A percentile compares a stretch with the other conserved stretches of the same genome.
Evolutionary conservation across 441 rosid genomes (phyloP).

Genomic region (Erodium trifolium): DNA sequence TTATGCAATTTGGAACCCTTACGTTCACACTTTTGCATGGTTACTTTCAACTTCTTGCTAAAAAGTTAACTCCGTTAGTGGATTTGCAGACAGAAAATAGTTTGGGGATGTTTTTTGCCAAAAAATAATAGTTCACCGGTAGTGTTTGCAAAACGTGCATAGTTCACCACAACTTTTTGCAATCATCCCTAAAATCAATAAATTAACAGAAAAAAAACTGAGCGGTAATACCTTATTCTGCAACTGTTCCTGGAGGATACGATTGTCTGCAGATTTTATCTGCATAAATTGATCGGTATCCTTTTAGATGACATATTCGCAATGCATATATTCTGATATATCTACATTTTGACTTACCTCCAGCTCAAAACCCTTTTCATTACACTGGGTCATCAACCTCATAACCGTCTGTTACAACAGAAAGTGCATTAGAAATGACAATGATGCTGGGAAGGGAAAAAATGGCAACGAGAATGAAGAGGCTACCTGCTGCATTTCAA

Average conservation of each 20-base stretch:
- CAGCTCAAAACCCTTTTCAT: slow-evolving; percentile 88
- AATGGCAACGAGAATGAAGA: slow-evolving; percentile 3
- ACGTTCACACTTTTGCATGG: too few species aligned
- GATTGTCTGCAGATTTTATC: slow-evolving; percentile 92
- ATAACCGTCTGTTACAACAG: slow-evolving; percentile 57
- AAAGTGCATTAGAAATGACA: slow-evolving; percentile 12
- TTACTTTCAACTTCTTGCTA: too few species aligned
- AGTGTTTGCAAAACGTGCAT: too few species aligned
- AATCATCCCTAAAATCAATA: too few species aligned
- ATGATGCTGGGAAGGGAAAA: neutral
- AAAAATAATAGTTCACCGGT: too few species aligned
- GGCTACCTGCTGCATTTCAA: slow-evolving; percentile 95
- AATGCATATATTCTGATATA: slow-evolving; percentile 7
- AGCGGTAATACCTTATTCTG: slow-evolving; percentile 56
- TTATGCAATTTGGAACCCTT: too few species aligned
- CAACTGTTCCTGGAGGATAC: slow-evolving; percentile 88
- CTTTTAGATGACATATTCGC: slow-evolving; percentile 1
- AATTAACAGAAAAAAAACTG: neutral
- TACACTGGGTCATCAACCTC: slow-evolving; percentile 83
- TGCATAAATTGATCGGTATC: slow-evolving; percentile 30
- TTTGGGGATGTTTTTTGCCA: too few species aligned
- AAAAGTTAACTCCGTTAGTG: too few species aligned
- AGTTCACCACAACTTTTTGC: too few species aligned
- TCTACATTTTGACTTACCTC: slow-evolving; percentile 49
- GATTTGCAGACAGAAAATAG: too few species aligned